phyloP scores from a whole-genome alignment of 345 rosid species.

The Populus alba region DNA sequence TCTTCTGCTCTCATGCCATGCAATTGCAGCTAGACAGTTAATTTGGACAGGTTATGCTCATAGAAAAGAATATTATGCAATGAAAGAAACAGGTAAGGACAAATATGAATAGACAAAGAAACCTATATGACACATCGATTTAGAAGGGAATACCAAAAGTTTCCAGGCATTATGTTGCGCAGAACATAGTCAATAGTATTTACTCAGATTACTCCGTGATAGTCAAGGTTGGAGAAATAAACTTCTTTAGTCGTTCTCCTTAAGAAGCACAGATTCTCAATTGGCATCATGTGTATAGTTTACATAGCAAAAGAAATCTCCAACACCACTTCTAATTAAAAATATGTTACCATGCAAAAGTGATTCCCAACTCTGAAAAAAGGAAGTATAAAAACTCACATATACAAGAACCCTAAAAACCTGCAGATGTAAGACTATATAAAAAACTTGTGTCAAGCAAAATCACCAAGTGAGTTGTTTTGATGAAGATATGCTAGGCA shows the following conservation, averaged over 20 bases:
- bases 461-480: neutral
- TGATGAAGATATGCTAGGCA: neutral
- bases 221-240: neutral
- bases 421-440: neutral
- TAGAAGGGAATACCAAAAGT: neutral
- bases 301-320: neutral
- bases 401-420: neutral
- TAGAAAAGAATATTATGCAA: neutral
- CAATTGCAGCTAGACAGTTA: conserved; percentile 48
- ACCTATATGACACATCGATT: neutral
- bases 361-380: too few relatives aligned
- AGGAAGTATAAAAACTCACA: too few relatives aligned
- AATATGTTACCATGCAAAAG: neutral
- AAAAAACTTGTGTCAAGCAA: neutral
- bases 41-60: conserved; percentile 21
- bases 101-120: conserved; percentile 1
- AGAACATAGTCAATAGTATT: neutral
- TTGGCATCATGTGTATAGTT: neutral
- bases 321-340: neutral
- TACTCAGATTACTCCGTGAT: neutral
- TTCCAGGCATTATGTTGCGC: neutral
- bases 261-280: neutral
- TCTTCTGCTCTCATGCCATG: conserved; percentile 75
- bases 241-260: neutral
- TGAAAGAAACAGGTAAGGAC: neutral